phyloP scores from a whole-genome alignment of 1,139 yeast species.

The Blastobotrys illinoisensis region DNA sequence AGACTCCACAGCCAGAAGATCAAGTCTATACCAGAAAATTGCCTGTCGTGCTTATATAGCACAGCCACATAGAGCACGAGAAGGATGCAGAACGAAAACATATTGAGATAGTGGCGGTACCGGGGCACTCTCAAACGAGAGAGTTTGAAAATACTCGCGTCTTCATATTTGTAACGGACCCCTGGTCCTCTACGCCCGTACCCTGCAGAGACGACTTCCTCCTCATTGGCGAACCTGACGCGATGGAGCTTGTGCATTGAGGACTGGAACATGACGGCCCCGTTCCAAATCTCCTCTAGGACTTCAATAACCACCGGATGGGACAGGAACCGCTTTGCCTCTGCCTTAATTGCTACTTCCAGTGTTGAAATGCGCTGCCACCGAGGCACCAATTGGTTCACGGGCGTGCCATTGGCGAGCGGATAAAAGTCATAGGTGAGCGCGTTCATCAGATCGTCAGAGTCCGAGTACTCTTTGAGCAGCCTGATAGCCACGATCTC shows the following conservation, averaged over 20 bases:
- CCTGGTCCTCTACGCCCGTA: conserved; percentile 36
- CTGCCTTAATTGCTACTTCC: conserved; percentile 50
- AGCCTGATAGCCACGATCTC: conserved; percentile 51
- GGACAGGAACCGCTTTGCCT: conserved; percentile 50
- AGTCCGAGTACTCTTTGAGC: conserved; percentile 43
- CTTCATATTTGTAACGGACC: conserved; percentile 33
- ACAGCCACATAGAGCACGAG: conserved; percentile 32
- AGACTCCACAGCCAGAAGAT: conserved; percentile 34
- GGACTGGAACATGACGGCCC: conserved; percentile 41
- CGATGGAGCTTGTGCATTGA: conserved; percentile 37
- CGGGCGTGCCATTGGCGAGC: conserved; percentile 29
- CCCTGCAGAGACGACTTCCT: conserved; percentile 23
- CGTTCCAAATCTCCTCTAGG: conserved; percentile 50
- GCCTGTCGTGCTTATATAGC: conserved; percentile 23
- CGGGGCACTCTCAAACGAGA: conserved; percentile 36
- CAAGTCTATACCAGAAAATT: conserved; percentile 23
- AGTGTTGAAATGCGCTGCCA: conserved; percentile 49
- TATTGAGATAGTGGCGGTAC: conserved; percentile 36
- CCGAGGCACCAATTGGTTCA: conserved; percentile 32
- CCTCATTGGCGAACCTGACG: conserved; percentile 24
- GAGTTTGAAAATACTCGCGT: conserved; percentile 35
- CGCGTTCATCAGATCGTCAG: conserved; percentile 41
- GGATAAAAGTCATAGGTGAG: conserved; percentile 39
- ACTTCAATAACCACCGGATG: conserved; percentile 52
- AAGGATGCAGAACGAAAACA: conserved; percentile 37